Base-by-base conservation (phyloP, 164 flowering plant genomes). In the Dillenia suffruticosa region DNA sequence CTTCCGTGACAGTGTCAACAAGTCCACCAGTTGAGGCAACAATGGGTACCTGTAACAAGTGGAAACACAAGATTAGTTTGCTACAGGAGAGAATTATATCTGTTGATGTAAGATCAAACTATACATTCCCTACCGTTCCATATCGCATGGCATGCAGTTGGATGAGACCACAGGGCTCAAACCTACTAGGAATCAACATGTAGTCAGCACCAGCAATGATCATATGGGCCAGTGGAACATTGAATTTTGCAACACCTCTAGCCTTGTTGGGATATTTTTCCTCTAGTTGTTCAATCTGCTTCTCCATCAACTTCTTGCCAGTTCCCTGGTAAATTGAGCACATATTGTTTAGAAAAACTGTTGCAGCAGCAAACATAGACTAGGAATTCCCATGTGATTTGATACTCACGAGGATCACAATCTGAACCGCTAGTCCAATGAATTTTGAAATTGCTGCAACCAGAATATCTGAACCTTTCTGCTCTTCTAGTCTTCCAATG, bases 101-200 rank as follows among this genome's bases (percentile, higher is more conserved):
- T 32, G 40, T 32, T 32, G 40, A 32, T 32, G 7, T 26, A 2
- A 26, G 40, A 26, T 26, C 40, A 26, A 5, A 32, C 40, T 32
- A 4, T 32, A 43, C 51, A 12, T 13, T 9, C 12, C 40, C 26
- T 86, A 91, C 96, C 12, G 97, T 88, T 86, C 99, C 97, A 65
- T 89, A 94, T 52, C 79, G 79, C 99, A 86, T 86, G 44, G 96
- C 96, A 40, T 91, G 93, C 57, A 94, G 65, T 59, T 94, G 99
- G 68, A 87, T 87, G 68, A 94, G 97, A 53, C 99, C 99, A 67
- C 99, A 94, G 9, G 99, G 99, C 68, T 94, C 99, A 68, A 94
- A 94, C 78, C 97, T 76, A 63, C 96, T 89, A 0, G 97, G 92
- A 63, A 91, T 45, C 72, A 94, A 17, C 78, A 91, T 68, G 57